Base-by-base conservation (phyloP, 2,329 filamentous ascomycete genomes). In the Simplicillium sp. region DNA sequence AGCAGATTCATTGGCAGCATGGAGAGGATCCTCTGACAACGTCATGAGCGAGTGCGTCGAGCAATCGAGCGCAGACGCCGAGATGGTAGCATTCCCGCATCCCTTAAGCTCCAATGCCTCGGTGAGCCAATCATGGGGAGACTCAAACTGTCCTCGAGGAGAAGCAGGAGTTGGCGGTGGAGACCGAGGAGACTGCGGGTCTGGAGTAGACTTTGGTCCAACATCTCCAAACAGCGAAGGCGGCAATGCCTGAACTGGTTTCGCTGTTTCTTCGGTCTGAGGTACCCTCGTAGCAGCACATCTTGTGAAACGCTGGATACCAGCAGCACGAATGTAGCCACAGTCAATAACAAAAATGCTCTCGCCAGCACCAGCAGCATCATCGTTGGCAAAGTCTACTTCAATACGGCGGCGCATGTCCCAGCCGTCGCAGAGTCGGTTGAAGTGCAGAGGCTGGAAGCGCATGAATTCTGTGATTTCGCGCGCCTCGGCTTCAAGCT, bases 321-420 rank as follows among this genome's bases (percentile, higher is more conserved):
- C 48, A 15, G 69, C 56, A 11, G 61, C 59, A 28, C 67, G 62
- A 7, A 70, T 70, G 46, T 84, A 60, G 1, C 86, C 87, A 52
- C 82, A 84, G 29, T 78, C 71, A 36, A 96, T 71, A 3, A 94
- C 73, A 18, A 94, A 70, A 32, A 94, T 66, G 13, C 71, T 73
- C 59, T 96, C 90, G 15, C 88, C 88, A 18, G 80, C 82, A 37
- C 80, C 77, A 41, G 77, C 68, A n/a, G 77, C 76, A 60, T 92
- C 84, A 48, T 89, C 86, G 15, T 77, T 80, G 33, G 84, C 84
- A 61, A 96, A 97, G 55, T 98, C 92, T 3, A 95, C 87, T 52
- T 92, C 83, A 3, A 97, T 66, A 46, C 70, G 80, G 45, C 88
- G 77, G 40, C 80, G 80, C 89, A 97, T 97, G 54, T 97, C 86